Percentiles rank a stretch among this genome's conserved stretches.
Conservation (phyloP, 352 stramenopile genomes). For the Chrysophaeum taylorii region DNA sequence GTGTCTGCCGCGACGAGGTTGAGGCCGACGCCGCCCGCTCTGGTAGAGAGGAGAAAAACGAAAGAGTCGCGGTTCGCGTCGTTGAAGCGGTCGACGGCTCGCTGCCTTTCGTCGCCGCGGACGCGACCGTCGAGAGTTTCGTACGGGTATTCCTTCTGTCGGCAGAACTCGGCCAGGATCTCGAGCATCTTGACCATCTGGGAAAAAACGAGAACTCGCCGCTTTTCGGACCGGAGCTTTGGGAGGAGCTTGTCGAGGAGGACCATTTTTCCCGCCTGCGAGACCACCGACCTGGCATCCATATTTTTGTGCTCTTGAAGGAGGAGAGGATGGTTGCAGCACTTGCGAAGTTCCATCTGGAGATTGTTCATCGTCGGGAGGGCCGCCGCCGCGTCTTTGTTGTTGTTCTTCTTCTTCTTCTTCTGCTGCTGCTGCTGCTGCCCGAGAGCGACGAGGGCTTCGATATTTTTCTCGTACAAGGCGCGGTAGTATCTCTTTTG, state of each 20-base stretch:
- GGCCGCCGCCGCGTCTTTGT: conserved; percentile 17
- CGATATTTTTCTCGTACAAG: conserved; percentile 95
- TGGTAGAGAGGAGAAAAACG: conserved; percentile 86
- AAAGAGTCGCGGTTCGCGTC: conserved; percentile 83
- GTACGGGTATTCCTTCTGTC: conserved; percentile 65
- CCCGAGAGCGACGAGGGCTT: conserved; percentile 71
- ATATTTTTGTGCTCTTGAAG: conserved; percentile 61
- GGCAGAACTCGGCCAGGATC: conserved; percentile 78
- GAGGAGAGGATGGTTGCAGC: conserved; percentile 98
- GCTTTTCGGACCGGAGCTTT: conserved; percentile 87
- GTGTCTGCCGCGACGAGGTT: conserved; percentile 73
- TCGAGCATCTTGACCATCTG: conserved; percentile 98
- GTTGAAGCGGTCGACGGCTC: conserved; percentile 95
- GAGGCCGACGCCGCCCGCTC: conserved; percentile 90
- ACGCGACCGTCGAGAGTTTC: conserved; percentile 91
- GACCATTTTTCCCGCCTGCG: conserved; percentile 85
- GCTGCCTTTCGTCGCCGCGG: conserved; percentile 88
- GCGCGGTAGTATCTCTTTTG: conserved; percentile 95
- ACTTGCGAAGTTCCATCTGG: conserved; percentile 99
- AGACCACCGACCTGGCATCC: conserved; percentile 35
- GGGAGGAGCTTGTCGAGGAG: conserved; percentile 96
- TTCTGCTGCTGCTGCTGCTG: conserved; percentile 19
- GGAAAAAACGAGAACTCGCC: conserved; percentile 97
- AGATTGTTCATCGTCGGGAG: conserved; percentile 93
- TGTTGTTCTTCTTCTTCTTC: conserved; percentile 20